A percentile compares a stretch with the other conserved stretches of the same genome.
Conservation (phyloP, 768 basidiomycete species). For the Leccinum rimulosum region DNA sequence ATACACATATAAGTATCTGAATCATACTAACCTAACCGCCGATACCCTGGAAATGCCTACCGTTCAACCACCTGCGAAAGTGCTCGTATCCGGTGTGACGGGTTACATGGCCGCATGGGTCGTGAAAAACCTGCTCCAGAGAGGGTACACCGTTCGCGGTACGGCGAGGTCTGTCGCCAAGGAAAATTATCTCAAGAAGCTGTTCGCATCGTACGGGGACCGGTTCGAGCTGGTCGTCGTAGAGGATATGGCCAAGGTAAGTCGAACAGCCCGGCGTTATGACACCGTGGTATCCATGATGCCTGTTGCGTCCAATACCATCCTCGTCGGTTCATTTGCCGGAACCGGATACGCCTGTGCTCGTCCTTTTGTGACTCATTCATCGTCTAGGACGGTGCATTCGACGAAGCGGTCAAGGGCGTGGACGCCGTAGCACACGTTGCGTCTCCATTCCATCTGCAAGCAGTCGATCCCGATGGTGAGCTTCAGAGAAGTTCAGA, state of each 20-base stretch:
- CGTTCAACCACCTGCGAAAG: constrained; percentile 26
- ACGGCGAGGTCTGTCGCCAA: constrained; percentile 66
- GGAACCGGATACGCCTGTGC: background rate
- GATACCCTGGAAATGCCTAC: constrained; percentile 17
- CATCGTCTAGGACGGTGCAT: constrained; percentile 53
- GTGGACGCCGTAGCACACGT: constrained; percentile 72
- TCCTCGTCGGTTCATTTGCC: background rate
- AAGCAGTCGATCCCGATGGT: constrained; percentile 45
- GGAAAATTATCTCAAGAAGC: constrained; percentile 50
- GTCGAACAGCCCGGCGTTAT: constrained; percentile 6
- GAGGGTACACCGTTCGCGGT: constrained; percentile 62
- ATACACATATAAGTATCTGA: no score
- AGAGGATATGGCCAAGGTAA: constrained; percentile 59
- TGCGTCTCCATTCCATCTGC: constrained; percentile 58
- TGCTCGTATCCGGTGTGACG: constrained; percentile 30
- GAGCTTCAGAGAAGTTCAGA: background rate
- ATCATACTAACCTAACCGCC: background rate
- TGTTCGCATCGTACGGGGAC: constrained; percentile 53
- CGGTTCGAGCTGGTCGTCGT: constrained; percentile 66
- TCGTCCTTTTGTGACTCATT: background rate
- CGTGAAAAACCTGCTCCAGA: constrained; percentile 51
- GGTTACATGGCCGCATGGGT: constrained; percentile 41
- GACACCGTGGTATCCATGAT: background rate
- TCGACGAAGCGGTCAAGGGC: constrained; percentile 75
- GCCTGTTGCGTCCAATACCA: background rate